Evolutionary conservation across 192 early-diverging fungal genomes (phyloP), one percentile per base, ranked within the genome.

Genomic region (Umbelopsis sp.): DNA sequence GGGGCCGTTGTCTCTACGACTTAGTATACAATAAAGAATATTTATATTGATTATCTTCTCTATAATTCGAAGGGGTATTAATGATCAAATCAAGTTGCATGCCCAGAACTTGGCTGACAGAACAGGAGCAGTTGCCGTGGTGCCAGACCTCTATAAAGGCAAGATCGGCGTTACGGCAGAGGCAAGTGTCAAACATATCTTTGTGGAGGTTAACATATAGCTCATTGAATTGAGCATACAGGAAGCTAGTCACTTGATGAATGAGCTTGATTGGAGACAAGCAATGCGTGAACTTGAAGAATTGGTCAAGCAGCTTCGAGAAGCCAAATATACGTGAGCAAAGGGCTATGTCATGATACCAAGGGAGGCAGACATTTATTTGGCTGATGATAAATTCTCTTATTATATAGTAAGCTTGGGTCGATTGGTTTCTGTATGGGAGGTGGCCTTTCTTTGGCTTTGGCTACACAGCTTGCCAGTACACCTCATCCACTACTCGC

Each of bases 361-460:
- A 4, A n/a, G 17, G 1, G 16, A 36, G 17, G n/a, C n/a, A n/a
- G n/a, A n/a, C n/a, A n/a, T n/a, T n/a, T 31, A 32, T 34, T 14
- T 1, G 17, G 17, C 16, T 62, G 17, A 20, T 36, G 10, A 38
- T 70, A 43, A 49, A 0, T 21, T n/a, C 44, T 8, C 4, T 41
- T 5, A 0, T 41, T 41, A 8, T 38, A 38, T 69, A 66, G 82
- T 22, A 77, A 83, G 54, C 76, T 85, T 36, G 84, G 77, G 1
- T 65, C 77, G 10, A 65, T 83, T 22, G 84, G 84, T 24, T 85
- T 85, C 71, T 85, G 82, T 68, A 85, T 85, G 82, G 84, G 84
- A 45, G 84, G 84, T 70, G 81, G 76, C 14, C 43, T 85, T 9
- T 71, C 68, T 1, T 65, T 85, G 66, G 82, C 84, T 22, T 43